These are phyloP conservation scores for Acanthamoeba sp. DNA, from an alignment of 208 protist genomes.

Conservation along the genomic window DNA sequence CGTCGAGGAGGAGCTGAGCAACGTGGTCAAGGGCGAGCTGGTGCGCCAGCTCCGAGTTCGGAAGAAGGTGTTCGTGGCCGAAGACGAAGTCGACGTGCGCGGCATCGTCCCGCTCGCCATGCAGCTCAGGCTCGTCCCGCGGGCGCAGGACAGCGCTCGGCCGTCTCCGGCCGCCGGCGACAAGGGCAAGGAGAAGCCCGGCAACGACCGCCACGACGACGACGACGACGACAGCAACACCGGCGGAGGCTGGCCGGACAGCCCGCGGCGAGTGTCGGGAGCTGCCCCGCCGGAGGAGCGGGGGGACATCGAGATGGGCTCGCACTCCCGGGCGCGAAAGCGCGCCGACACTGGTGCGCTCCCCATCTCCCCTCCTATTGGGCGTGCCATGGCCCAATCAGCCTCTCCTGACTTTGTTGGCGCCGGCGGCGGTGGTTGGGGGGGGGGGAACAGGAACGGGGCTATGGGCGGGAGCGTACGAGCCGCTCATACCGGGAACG, in stretches of 20 bases:
- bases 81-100: neutral
- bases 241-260: neutral
- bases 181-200: too few relatives aligned
- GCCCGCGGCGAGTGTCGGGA: neutral
- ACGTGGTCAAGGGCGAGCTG: neutral
- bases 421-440: neutral
- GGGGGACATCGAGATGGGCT: neutral
- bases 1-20: neutral
- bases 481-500: constrained; percentile 1
- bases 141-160: neutral
- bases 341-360: neutral
- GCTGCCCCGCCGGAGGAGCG: neutral
- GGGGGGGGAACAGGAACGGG: neutral
- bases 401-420: too few relatives aligned
- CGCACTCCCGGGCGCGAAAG: neutral
- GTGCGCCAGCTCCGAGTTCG: neutral
- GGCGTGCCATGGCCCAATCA: too few relatives aligned
- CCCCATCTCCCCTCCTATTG: neutral
- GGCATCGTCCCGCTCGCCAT: neutral
- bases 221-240: neutral
- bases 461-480: neutral
- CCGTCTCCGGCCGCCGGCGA: neutral
- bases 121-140: neutral
- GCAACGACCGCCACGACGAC: too few relatives aligned
- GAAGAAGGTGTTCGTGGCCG: neutral